Conservation (phyloP, 2,329 filamentous ascomycete species). For the Ophiostoma ulmi region DNA sequence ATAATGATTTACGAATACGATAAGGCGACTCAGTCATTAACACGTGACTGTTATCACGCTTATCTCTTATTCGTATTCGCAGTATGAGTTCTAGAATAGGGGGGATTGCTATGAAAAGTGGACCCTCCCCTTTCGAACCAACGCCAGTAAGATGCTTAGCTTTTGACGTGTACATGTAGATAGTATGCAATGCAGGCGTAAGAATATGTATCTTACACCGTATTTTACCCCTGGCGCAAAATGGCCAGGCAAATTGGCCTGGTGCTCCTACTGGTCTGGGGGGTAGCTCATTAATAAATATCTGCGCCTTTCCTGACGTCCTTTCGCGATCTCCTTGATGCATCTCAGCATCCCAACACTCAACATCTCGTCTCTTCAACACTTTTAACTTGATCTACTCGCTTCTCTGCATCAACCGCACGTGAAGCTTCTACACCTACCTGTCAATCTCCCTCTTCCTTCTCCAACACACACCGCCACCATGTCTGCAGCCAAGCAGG, state of each 20-base stretch:
- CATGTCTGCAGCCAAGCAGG: constrained; percentile 23
- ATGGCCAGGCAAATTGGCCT: constrained; percentile 6
- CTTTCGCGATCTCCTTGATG: background rate
- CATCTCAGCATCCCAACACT: background rate
- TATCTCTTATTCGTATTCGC: constrained; percentile 29
- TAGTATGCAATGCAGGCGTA: background rate
- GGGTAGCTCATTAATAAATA: constrained; percentile 15
- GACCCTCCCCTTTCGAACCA: background rate
- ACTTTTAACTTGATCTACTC: background rate
- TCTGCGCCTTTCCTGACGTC: constrained; percentile 16
- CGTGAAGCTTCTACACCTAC: background rate
- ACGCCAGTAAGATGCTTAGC: background rate
- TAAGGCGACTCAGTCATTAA: background rate
- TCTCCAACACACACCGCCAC: background rate
- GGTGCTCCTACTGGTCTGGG: background rate
- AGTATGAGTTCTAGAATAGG: constrained; percentile 17
- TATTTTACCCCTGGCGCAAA: constrained; percentile 24
- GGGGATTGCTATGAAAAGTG: constrained; percentile 10
- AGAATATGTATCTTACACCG: background rate
- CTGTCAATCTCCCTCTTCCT: background rate
- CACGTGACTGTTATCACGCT: constrained; percentile 16
- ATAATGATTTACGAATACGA: background rate
- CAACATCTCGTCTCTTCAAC: background rate
- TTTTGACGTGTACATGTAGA: background rate
- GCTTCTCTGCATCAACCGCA: constrained; percentile 1